Base-by-base conservation (phyloP, 1,284 basidiomycete genomes). In the Ganoderma meredithae region DNA sequence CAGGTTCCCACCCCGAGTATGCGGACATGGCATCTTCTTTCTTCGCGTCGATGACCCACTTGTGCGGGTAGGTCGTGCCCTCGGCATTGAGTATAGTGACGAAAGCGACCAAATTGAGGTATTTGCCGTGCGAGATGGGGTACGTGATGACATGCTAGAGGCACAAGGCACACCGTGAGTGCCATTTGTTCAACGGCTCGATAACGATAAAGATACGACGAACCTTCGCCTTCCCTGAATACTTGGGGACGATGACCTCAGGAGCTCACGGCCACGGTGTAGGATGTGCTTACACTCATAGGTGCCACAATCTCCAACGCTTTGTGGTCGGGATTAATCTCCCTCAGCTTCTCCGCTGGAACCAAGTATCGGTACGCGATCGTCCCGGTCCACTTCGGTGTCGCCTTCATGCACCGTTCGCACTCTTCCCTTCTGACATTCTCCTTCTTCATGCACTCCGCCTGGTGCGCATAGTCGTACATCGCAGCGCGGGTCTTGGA, bases 1-100 rank as follows among this genome's bases (percentile, higher is more conserved):
- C 76, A 12, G 69, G 69, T 64, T 78, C 76, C 74, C 75, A 77
- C 3, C 73, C 76, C 10, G 63, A 52, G 67, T 71, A 78, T 19
- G 70, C 60, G 12, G 64, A 62, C 22, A 68, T 22, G 31, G 77
- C 53, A 13, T 78, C 77, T 41, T 74, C 70, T 44, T 68, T 69
- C 1, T 66, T 13, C 2, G 74, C 76, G 41, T 74, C 74, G 5
- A 67, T 62, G 2, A 76, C 73, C 70, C 73, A 76, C 15, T 73
- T 74, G 10, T 72, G 70, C 12, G 72, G 67, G 39, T 76, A 74
- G 0, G 68, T 33, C n/a, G 69, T 69, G 5, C 76, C 73, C 31
- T 74, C 73, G 1, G 65, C 70, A 22, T 68, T 72, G 2, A 73
- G 60, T 36, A 72, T 62, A 5, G 71, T 73, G 4, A 72, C 65